Evolutionary conservation across 176 grass and related monocot genomes (phyloP), one percentile per base, ranked within the genome.

Genomic region (Lolium perenne): DNA sequence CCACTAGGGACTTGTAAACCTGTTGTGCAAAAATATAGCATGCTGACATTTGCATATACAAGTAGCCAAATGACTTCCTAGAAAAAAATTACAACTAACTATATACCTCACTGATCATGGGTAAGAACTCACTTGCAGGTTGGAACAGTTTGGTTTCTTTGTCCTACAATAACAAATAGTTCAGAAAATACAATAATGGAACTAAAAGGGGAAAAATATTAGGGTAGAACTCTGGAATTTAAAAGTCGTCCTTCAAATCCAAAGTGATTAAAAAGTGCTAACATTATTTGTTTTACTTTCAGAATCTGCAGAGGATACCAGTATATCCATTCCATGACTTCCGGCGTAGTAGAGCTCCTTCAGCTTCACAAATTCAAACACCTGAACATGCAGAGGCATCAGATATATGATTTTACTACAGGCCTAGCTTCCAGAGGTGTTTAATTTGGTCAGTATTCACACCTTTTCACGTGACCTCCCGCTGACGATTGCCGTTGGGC

Each of bases 281-380:
- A 63, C 76, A 43, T 74, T 35, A 10, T 90, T 22, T 48, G 40
- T 84, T 67, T 65, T 84, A 40, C 61, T 72, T 62, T 84, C 5
- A 45, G 23, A 76, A 76, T 84, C 45, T 64, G 74, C 8, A 5
- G 47, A 18, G 68, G 91, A 85, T 77, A 78, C 71, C 64, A 91
- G 62, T 50, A 95, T 93, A 80, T 93, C 93, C 88, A 93, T 91
- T 50, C 91, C 93, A 89, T 95, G 93, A 77, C 93, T 95, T 26
- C 93, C 88, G 41, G 91, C 93, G 56, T 95, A 92, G 62, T 85
- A 91, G 40, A 95, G 84, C 51, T 95, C 93, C 15, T 86, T 82
- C 51, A 92, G 88, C 46, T 86, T 82, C 53, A 95, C 83, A 82
- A 95, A 95, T 79, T 92, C 88, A 46, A 85, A 82, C 35, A 95